These are phyloP conservation scores for Penicillium steckii DNA, from an alignment of 495 filamentous ascomycete species.

Conservation along the genomic window DNA sequence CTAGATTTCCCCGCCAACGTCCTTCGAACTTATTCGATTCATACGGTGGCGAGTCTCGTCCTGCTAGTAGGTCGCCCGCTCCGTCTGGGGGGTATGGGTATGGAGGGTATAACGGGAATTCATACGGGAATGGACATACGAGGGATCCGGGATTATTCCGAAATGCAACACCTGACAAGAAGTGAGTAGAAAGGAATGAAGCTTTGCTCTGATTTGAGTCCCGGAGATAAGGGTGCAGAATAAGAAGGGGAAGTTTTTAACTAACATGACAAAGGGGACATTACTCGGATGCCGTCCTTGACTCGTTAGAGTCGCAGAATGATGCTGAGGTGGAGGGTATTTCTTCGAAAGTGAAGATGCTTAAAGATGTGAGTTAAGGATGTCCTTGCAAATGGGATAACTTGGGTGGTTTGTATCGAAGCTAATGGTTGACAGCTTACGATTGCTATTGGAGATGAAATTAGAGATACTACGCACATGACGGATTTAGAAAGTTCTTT, in stretches of 20 bases:
- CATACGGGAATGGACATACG: neutral
- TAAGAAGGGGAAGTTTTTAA: too few relatives aligned
- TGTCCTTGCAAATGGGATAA: neutral
- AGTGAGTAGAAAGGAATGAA: conserved; percentile 40
- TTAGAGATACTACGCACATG: conserved; percentile 78
- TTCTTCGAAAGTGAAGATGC: conserved; percentile 80
- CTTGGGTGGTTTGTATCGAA: neutral
- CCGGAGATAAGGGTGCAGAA: too few relatives aligned
- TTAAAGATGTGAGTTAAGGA: conserved; percentile 78
- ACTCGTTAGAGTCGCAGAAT: conserved; percentile 93
- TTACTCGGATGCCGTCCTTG: conserved; percentile 89
- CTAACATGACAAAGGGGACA: conserved; percentile 77
- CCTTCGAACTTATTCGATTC: conserved; percentile 82
- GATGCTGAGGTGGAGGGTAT: conserved; percentile 89
- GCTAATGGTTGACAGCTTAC: conserved; percentile 62
- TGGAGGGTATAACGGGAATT: conserved; percentile 55
- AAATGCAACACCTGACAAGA: conserved; percentile 81
- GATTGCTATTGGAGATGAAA: conserved; percentile 89
- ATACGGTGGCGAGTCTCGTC: conserved; percentile 64
- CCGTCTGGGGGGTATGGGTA: conserved; percentile 50
- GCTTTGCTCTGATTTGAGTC: too few relatives aligned
- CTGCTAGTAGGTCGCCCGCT: conserved; percentile 51
- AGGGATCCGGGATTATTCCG: conserved; percentile 39
- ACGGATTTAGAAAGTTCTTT: conserved; percentile 83
- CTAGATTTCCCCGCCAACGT: conserved; percentile 67